Evolutionary conservation across 192 early-diverging fungal species (phyloP).

Genomic region (Linnemannia exigua): DNA sequence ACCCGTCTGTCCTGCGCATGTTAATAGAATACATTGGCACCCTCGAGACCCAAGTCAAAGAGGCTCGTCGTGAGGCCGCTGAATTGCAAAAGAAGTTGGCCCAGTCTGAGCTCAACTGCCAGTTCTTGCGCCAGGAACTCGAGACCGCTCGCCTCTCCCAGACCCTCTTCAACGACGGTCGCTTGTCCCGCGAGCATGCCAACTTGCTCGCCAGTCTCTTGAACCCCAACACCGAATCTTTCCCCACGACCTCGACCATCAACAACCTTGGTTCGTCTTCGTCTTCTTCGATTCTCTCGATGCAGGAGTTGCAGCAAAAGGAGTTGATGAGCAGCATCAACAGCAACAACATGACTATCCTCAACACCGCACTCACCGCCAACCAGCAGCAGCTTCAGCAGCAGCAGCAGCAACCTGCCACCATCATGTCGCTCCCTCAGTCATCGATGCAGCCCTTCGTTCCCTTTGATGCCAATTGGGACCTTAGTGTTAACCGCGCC

Average conservation of each 20-base stretch:
- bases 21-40: slow-evolving; percentile 68
- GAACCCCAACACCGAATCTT: slow-evolving; percentile 54
- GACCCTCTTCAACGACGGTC: slow-evolving; percentile 47
- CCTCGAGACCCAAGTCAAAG: slow-evolving; percentile 70
- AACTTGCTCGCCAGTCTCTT: slow-evolving; percentile 50
- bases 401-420: not conserved
- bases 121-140: slow-evolving; percentile 45
- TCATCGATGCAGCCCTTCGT: slow-evolving; percentile 42
- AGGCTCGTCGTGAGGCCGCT: slow-evolving; percentile 66
- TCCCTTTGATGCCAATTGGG: slow-evolving; percentile 48
- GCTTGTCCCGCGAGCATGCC: slow-evolving; percentile 48
- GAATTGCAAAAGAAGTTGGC: slow-evolving; percentile 61
- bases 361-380: slow-evolving; percentile 34
- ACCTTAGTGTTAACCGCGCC: slow-evolving; percentile 49
- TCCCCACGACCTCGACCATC: slow-evolving; percentile 28
- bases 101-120: slow-evolving; percentile 47
- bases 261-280: not conserved
- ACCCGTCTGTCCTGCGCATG: slow-evolving; percentile 6
- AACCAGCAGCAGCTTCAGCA: not conserved
- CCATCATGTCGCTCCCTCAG: slow-evolving; percentile 9
- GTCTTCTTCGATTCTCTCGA: not conserved
- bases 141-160: slow-evolving; percentile 49
- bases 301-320: slow-evolving; percentile 43
- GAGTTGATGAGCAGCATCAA: slow-evolving; percentile 52
- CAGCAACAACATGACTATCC: slow-evolving; percentile 54